Base-by-base conservation (phyloP, 441 rosid species). In the Pelargonium fulgidum region DNA sequence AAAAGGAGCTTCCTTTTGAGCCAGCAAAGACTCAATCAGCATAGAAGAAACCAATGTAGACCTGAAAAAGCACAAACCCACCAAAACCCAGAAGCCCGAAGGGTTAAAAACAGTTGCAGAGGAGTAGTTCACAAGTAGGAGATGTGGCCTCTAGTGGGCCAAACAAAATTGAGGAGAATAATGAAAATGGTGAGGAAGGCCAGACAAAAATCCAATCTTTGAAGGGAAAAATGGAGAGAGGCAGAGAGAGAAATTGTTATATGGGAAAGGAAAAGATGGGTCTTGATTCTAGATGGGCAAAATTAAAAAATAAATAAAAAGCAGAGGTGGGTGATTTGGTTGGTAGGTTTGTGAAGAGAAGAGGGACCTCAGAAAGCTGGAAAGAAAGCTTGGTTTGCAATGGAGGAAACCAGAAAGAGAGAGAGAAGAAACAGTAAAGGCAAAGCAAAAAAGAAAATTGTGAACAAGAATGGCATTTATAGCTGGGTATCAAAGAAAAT, bases 371-470 rank as follows among this genome's bases (percentile, higher is more conserved):
- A 41, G 71, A 54, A 80, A 80, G 89, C 82, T 79, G 82, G 83
- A 85, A 81, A 79, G 84, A 71, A 87, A 81, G 84, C 90, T 89
- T 87, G 77, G 84, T 85, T 87, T 93, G 90, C 89, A 87, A 90
- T 81, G 87, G 85, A 85, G 89, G 86, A 89, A 86, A 85, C 80
- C 75, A 75, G 54, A 73, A 64, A 67, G 71, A 67, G 71, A 77
- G 66, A 72, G 68, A 69, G 66, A 72, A 54, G 62, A 68, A 62
- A 77, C 69, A 85, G 89, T 83, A 74, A 86, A 81, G 82, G 74
- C 33, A 78, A 85, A 84, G 87, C 84, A 81, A 81, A 69, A 71
- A 50, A 13, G n/a, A 50, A 24, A 24, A 68, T 56, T 73, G 76
- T 24, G 74, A 74, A 73, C 72, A 68, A 66, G 75, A 66, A 66